Percentiles rank a stretch among this genome's conserved stretches.
Evolutionary conservation across 768 basidiomycete genomes (phyloP).

Genomic region (Hygrophorus pudorinus): DNA sequence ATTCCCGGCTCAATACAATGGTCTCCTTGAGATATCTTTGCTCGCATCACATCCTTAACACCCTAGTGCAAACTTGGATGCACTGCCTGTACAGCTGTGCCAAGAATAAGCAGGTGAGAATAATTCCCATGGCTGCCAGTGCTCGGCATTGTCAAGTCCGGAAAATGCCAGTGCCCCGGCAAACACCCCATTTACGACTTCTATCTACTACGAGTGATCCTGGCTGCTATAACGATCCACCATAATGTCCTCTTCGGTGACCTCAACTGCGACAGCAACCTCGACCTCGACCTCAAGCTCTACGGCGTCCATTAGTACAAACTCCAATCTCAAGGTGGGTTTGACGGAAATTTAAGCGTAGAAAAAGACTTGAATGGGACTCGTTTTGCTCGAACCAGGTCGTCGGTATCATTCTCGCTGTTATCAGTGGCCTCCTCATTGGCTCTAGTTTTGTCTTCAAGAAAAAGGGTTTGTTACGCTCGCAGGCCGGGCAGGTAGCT

Average conservation of each 20-base stretch:
- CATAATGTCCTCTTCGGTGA: background rate
- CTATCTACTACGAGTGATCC: background rate
- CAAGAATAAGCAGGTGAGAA: no score
- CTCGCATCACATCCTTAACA: no score
- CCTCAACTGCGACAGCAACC: slow-evolving; percentile 18
- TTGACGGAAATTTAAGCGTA: background rate
- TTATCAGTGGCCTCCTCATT: slow-evolving; percentile 78
- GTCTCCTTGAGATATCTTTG: no score
- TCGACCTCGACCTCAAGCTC: slow-evolving; percentile 24
- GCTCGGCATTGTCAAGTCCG: no score
- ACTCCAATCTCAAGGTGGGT: slow-evolving; percentile 44
- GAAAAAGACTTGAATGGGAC: background rate
- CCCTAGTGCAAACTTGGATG: no score
- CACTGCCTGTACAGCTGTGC: no score
- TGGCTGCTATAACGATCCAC: background rate
- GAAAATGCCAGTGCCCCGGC: no score
- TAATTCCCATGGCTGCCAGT: no score
- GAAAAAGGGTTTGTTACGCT: slow-evolving; percentile 84
- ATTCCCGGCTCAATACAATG: no score
- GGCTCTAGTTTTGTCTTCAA: slow-evolving; percentile 94
- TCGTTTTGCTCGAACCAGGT: slow-evolving; percentile 29
- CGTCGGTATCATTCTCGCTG: slow-evolving; percentile 69
- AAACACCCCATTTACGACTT: no score
- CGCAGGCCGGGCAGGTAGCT: slow-evolving; percentile 68
- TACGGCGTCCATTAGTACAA: slow-evolving; percentile 25